These are phyloP conservation scores for Rhizopogon vinicolor DNA, from an alignment of 768 basidiomycete species.

Conservation along the genomic window DNA sequence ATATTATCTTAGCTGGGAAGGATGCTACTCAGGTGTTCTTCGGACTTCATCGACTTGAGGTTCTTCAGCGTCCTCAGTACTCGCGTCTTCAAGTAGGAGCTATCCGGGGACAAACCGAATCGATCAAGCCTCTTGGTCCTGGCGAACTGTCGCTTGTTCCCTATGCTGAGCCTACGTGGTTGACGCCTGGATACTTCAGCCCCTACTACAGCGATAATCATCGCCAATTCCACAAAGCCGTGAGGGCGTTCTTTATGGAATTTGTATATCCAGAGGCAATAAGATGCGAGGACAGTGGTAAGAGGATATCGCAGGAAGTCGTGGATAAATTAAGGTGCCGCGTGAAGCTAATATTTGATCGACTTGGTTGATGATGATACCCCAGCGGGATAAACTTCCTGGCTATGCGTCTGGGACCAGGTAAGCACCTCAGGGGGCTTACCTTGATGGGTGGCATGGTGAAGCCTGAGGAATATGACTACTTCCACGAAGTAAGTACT, in stretches of 20 bases:
- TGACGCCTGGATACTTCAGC: constrained; percentile 57
- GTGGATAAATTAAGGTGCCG: constrained; percentile 75
- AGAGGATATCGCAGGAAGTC: constrained; percentile 79
- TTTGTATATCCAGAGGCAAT: constrained; percentile 72
- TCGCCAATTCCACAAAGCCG: constrained; percentile 65
- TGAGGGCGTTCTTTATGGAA: constrained; percentile 74
- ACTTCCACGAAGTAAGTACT: constrained; percentile 80
- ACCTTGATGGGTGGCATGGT: constrained; percentile 72
- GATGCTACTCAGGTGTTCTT: constrained; percentile 82
- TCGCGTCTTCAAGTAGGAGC: constrained; percentile 64
- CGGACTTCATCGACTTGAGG: constrained; percentile 78
- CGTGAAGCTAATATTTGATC: not conserved
- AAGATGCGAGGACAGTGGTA: constrained; percentile 81
- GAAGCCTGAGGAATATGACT: constrained; percentile 84
- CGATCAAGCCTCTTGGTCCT: constrained; percentile 47
- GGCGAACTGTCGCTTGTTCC: constrained; percentile 75
- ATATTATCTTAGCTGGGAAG: too few species aligned
- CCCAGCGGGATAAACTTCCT: constrained; percentile 70
- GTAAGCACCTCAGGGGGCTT: constrained; percentile 79
- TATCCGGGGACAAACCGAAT: constrained; percentile 51
- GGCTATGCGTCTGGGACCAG: constrained; percentile 89
- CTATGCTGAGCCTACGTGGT: constrained; percentile 85
- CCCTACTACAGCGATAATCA: constrained; percentile 81
- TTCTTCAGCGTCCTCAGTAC: constrained; percentile 71
- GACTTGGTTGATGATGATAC: not conserved